Conservation (phyloP, 805 yeast species). For the Yarrowia sp. region DNA sequence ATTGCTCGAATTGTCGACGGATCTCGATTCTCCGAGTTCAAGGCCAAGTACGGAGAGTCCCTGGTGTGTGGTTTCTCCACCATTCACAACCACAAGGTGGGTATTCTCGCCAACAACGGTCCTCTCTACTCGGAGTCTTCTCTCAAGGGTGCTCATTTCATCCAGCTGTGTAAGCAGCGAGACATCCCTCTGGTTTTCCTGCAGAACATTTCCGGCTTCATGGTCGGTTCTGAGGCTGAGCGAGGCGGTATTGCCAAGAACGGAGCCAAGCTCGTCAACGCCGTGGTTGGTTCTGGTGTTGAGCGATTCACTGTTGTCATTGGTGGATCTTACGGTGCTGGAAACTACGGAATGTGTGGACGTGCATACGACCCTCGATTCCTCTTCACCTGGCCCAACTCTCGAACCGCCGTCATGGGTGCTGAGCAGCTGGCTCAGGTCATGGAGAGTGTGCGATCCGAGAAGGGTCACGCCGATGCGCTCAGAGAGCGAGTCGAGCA, state of each 20-base stretch:
- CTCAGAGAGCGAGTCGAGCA: conserved; percentile 35
- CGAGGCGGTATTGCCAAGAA: conserved; percentile 40
- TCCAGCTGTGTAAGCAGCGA: conserved; percentile 39
- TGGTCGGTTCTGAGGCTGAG: conserved; percentile 40
- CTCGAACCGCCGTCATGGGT: conserved; percentile 40
- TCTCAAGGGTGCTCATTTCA: conserved; percentile 39
- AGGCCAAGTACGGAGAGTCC: conserved; percentile 36
- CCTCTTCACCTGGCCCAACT: conserved; percentile 40
- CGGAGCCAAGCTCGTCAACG: conserved; percentile 39
- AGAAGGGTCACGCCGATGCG: conserved; percentile 31
- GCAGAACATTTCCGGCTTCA: conserved; percentile 39
- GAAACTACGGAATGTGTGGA: conserved; percentile 41
- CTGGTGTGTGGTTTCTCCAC: conserved; percentile 37
- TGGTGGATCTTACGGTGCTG: conserved; percentile 40
- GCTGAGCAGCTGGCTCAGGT: conserved; percentile 39
- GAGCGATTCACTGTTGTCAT: conserved; percentile 38
- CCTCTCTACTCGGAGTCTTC: conserved; percentile 38
- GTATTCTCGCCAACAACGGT: conserved; percentile 39
- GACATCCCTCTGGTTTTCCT: conserved; percentile 38
- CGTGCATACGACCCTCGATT: conserved; percentile 39
- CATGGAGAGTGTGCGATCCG: conserved; percentile 37
- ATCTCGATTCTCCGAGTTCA: conserved; percentile 37
- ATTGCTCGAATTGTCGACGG: conserved; percentile 40
- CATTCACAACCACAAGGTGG: conserved; percentile 38
- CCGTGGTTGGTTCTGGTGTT: conserved; percentile 40